Evolutionary conservation across 441 rosid genomes (phyloP).

Genomic region (Erodium texanum): DNA sequence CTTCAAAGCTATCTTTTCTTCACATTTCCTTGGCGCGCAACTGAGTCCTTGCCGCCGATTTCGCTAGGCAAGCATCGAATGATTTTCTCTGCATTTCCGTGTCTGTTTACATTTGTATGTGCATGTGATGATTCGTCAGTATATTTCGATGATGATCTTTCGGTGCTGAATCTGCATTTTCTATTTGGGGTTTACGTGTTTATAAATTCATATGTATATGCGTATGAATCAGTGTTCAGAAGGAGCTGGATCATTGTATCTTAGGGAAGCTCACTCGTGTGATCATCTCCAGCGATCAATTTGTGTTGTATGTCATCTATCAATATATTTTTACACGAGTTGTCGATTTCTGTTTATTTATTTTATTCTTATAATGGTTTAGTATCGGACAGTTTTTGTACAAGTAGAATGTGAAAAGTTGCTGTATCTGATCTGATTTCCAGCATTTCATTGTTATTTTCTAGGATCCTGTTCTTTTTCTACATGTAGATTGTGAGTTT

Average conservation of each 20-base stretch:
- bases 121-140: too few relatives aligned
- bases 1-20: too few relatives aligned
- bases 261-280: background rate
- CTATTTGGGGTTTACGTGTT: too few relatives aligned
- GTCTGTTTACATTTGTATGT: too few relatives aligned
- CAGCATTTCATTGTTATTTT: background rate
- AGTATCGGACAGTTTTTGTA: background rate
- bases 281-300: background rate
- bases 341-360: too few relatives aligned
- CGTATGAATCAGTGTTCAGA: background rate
- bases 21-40: slow-evolving; percentile 21
- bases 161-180: too few relatives aligned
- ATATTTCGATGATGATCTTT: too few relatives aligned
- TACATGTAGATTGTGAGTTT: background rate
- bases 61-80: slow-evolving; percentile 30
- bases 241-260: background rate
- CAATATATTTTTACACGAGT: background rate
- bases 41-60: slow-evolving; percentile 25
- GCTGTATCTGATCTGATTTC: background rate
- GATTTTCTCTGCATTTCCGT: too few relatives aligned
- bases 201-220: too few relatives aligned
- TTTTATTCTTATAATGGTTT: background rate
- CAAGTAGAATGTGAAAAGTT: background rate
- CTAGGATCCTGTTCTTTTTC: background rate
- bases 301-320: background rate